Percentiles rank a stretch among this genome's conserved stretches.
phyloP scores from a whole-genome alignment of 139 green algal species.

The Chlorella sp. region DNA sequence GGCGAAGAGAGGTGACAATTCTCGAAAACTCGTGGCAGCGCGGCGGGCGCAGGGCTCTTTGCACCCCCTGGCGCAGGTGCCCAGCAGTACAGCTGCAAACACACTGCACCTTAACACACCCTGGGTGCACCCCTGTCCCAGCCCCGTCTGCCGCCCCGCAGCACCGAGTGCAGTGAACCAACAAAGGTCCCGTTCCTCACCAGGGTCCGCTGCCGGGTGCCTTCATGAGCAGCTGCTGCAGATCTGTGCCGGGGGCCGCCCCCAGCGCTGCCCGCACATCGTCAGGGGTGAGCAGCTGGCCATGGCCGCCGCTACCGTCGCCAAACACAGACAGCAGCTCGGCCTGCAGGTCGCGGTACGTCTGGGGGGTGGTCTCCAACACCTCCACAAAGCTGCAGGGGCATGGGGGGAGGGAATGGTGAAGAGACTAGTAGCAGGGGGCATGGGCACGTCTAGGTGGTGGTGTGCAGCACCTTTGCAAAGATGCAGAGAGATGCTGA shows the following conservation, averaged over 20 bases:
- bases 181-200: neutral
- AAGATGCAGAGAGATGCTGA: neutral
- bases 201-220: neutral
- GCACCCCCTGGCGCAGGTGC: neutral
- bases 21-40: neutral
- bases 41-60: neutral
- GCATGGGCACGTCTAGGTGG: too few species aligned
- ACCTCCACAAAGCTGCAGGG: constrained; percentile 13
- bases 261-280: constrained; percentile 7
- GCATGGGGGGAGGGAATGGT: neutral
- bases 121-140: too few species aligned
- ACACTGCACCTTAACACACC: neutral
- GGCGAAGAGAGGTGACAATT: neutral
- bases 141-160: too few species aligned
- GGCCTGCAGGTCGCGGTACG: constrained; percentile 22
- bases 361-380: neutral
- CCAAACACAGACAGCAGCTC: constrained; percentile 41
- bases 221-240: constrained; percentile 4
- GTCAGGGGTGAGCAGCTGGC: constrained; percentile 42
- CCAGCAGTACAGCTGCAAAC: neutral
- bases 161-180: too few species aligned
- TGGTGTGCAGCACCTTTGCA: neutral
- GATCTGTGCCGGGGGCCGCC: neutral
- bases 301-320: neutral
- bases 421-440: too few species aligned